phyloP scores from a whole-genome alignment of 192 early-diverging fungal species.

The Coemansia sp. region DNA sequence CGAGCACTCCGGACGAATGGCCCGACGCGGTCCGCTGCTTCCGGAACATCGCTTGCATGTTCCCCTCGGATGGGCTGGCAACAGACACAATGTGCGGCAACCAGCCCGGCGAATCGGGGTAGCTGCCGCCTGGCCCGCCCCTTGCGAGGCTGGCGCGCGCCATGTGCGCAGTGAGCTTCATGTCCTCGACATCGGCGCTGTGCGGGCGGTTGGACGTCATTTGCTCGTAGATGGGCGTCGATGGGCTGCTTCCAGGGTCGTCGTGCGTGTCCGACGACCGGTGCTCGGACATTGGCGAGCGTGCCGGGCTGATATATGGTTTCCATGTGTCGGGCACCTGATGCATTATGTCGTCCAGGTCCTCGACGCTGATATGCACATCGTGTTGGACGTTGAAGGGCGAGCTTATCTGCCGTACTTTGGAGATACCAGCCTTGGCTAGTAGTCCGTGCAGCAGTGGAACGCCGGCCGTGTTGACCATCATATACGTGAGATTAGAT shows the following conservation, averaged over 20 bases:
- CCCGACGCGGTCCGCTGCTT: constrained; percentile 33
- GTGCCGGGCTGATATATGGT: constrained; percentile 38
- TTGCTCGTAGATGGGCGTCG: constrained; percentile 39
- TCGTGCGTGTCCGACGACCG: constrained; percentile 21
- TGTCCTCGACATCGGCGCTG: constrained; percentile 28
- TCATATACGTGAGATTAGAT: constrained; percentile 4
- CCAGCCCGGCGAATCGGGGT: constrained; percentile 40
- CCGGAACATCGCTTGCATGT: constrained; percentile 12
- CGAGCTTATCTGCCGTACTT: constrained; percentile 48
- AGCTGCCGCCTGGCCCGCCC: not conserved
- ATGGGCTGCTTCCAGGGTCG: constrained; percentile 9
- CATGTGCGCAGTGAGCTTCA: constrained; percentile 17
- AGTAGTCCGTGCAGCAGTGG: constrained; percentile 46
- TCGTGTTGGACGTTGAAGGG: constrained; percentile 56
- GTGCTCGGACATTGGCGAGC: constrained; percentile 30
- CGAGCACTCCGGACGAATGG: constrained; percentile 15
- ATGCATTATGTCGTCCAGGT: constrained; percentile 51
- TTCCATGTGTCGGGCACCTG: constrained; percentile 47
- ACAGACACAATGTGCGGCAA: constrained; percentile 48
- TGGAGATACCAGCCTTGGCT: constrained; percentile 48
- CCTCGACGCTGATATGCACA: constrained; percentile 55
- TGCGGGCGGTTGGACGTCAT: constrained; percentile 33
- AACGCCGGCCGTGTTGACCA: constrained; percentile 37
- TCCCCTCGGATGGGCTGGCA: constrained; percentile 24
- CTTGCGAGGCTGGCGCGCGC: constrained; percentile 17